phyloP scores from a whole-genome alignment of 352 stramenopile species.

The Phytophthora pini region DNA sequence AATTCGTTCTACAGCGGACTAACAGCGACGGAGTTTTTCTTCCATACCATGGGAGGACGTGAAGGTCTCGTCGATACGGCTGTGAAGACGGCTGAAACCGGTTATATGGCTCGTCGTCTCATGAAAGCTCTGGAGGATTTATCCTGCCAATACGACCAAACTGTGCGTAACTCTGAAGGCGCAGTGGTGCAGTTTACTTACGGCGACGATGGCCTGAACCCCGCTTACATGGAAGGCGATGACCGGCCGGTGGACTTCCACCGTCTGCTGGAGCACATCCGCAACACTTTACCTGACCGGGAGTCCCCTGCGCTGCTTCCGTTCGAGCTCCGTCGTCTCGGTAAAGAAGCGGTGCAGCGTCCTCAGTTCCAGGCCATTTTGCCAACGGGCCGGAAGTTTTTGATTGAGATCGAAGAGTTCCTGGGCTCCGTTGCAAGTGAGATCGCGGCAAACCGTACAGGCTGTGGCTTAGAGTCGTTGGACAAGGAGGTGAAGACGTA shows the following conservation, averaged over 20 bases:
- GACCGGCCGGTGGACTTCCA: constrained; percentile 97
- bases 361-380: constrained; percentile 85
- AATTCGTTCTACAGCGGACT: constrained; percentile 99
- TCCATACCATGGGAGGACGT: constrained; percentile 99
- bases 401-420: constrained; percentile 91
- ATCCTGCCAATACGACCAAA: constrained; percentile 94
- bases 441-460: constrained; percentile 60
- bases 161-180: constrained; percentile 88
- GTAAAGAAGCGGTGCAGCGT: constrained; percentile 87
- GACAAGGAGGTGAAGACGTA: constrained; percentile 73
- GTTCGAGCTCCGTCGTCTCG: constrained; percentile 84
- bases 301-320: constrained; percentile 75
- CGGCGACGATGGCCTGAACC: constrained; percentile 99
- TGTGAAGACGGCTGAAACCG: constrained; percentile 99
- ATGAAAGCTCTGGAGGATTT: constrained; percentile 99
- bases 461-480: constrained; percentile 69
- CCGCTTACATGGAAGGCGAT: constrained; percentile 95
- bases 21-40: constrained; percentile 99
- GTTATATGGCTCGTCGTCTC: constrained; percentile 98
- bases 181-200: constrained; percentile 99
- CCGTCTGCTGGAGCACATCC: constrained; percentile 92
- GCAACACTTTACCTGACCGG: constrained; percentile 76
- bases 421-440: constrained; percentile 68
- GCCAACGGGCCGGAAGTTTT: constrained; percentile 89
- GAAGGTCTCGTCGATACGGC: constrained; percentile 99